Conservation (phyloP, 1,284 basidiomycete genomes). For the Moesziomyces antarcticus region DNA sequence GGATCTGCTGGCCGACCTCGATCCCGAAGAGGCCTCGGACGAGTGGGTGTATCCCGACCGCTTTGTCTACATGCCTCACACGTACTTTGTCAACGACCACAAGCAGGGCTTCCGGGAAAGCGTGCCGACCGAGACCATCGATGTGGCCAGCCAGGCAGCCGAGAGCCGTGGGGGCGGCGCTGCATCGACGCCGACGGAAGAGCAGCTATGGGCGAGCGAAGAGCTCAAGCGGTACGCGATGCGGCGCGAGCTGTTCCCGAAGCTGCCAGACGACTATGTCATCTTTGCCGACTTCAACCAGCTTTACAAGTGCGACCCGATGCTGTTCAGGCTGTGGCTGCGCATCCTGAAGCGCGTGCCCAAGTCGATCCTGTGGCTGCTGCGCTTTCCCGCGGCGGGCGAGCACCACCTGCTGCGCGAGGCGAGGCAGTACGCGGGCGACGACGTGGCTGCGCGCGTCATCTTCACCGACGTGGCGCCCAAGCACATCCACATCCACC, state of each 20-base stretch:
- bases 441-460: slow-evolving; percentile 73
- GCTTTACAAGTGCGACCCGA: slow-evolving; percentile 69
- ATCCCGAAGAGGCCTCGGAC: slow-evolving; percentile 72
- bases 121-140: slow-evolving; percentile 14
- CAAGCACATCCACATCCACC: slow-evolving; percentile 73
- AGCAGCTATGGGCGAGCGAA: slow-evolving; percentile 72
- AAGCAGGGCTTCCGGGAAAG: slow-evolving; percentile 71
- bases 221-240: slow-evolving; percentile 71
- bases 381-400: slow-evolving; percentile 74
- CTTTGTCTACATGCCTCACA: slow-evolving; percentile 71
- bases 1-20: slow-evolving; percentile 71
- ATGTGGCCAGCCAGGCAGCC: slow-evolving; percentile 3
- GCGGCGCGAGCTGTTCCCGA: slow-evolving; percentile 70
- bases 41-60: slow-evolving; percentile 73
- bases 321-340: slow-evolving; percentile 74
- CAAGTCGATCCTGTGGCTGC: slow-evolving; percentile 74
- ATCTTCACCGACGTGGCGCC: slow-evolving; percentile 74
- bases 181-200: slow-evolving; percentile 12
- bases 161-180: background rate
- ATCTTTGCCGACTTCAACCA: slow-evolving; percentile 78
- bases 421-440: slow-evolving; percentile 72
- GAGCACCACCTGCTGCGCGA: slow-evolving; percentile 73
- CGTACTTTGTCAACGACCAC: slow-evolving; percentile 76
- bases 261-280: slow-evolving; percentile 69
- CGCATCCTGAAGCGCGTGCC: slow-evolving; percentile 72